Conservation (phyloP, 306 rosid genomes). For the Rosa chinensis region DNA sequence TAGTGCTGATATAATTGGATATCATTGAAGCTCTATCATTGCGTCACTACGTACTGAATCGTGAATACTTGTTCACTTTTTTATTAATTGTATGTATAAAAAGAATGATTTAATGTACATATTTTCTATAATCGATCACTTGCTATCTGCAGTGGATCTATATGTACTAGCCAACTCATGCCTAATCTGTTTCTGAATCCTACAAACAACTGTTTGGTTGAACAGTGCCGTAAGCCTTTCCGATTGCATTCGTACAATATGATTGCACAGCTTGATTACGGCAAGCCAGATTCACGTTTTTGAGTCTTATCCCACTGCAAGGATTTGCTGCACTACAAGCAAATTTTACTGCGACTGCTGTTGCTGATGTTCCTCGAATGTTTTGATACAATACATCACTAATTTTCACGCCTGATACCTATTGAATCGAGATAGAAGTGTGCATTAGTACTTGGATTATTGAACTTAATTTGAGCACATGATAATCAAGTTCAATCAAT, state of each 20-base stretch:
- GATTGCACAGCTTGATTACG: slow-evolving; percentile 18
- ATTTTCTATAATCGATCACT: too few relatives aligned
- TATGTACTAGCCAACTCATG: too few relatives aligned
- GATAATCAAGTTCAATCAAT: neutral
- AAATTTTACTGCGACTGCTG: slow-evolving; percentile 13
- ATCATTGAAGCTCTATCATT: too few relatives aligned
- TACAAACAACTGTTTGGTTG: slow-evolving; percentile 17
- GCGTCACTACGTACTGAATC: too few relatives aligned
- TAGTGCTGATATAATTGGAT: too few relatives aligned
- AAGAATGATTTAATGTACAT: too few relatives aligned
- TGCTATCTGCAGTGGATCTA: too few relatives aligned
- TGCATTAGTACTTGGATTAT: neutral
- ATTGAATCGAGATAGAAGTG: neutral
- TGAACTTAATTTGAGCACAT: neutral
- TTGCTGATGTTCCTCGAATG: slow-evolving; percentile 22
- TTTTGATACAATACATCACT: neutral
- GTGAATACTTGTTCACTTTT: too few relatives aligned
- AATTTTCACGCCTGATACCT: slow-evolving; percentile 18
- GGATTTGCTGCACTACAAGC: slow-evolving; percentile 25
- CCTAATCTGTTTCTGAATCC: too few relatives aligned
- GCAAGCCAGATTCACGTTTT: slow-evolving; percentile 8
- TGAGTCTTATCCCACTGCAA: slow-evolving; percentile 14
- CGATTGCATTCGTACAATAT: slow-evolving; percentile 19
- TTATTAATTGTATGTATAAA: too few relatives aligned
- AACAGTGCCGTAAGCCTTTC: slow-evolving; percentile 10